Percentiles rank a stretch among this genome's conserved stretches.
phyloP scores from a whole-genome alignment of 768 basidiomycete species.

The Collybia mongolica region DNA sequence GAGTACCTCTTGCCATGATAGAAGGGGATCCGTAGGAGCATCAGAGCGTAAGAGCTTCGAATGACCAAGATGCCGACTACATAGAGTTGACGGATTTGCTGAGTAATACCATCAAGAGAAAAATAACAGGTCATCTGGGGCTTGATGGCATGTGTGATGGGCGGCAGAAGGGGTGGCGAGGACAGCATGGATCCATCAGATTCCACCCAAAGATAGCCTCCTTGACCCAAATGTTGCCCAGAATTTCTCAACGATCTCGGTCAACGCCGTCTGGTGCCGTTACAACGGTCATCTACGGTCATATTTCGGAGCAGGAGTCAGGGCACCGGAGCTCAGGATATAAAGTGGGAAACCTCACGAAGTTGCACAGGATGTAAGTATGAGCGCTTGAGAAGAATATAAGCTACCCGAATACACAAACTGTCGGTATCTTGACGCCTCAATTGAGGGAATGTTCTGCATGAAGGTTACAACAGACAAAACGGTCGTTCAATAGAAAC shows the following conservation, averaged over 20 bases:
- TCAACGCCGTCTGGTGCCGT: background rate
- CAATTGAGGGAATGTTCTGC: no score
- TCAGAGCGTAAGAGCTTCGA: slow-evolving; percentile 3
- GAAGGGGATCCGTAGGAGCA: slow-evolving; percentile 14
- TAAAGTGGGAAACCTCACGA: no score
- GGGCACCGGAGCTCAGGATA: no score
- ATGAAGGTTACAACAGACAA: background rate
- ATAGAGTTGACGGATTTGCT: slow-evolving; percentile 11
- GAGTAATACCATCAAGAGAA: slow-evolving; percentile 21
- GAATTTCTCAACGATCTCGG: background rate
- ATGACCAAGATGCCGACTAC: slow-evolving; percentile 6
- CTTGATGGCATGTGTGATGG: slow-evolving; percentile 19
- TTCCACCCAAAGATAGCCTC: slow-evolving; percentile 7
- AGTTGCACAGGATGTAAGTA: no score
- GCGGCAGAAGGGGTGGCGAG: slow-evolving; percentile 4
- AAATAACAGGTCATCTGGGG: slow-evolving; percentile 15
- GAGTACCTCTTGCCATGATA: slow-evolving; percentile 13
- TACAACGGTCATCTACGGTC: background rate
- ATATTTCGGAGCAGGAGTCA: background rate
- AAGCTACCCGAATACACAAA: no score
- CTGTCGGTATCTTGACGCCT: no score
- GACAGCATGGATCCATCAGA: slow-evolving; percentile 16
- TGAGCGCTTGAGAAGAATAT: no score
- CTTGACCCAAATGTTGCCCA: slow-evolving; percentile 3
- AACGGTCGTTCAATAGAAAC: background rate